Evolutionary conservation across 1,139 yeast species (phyloP).

Genomic region (Blastobotrys persicus): DNA sequence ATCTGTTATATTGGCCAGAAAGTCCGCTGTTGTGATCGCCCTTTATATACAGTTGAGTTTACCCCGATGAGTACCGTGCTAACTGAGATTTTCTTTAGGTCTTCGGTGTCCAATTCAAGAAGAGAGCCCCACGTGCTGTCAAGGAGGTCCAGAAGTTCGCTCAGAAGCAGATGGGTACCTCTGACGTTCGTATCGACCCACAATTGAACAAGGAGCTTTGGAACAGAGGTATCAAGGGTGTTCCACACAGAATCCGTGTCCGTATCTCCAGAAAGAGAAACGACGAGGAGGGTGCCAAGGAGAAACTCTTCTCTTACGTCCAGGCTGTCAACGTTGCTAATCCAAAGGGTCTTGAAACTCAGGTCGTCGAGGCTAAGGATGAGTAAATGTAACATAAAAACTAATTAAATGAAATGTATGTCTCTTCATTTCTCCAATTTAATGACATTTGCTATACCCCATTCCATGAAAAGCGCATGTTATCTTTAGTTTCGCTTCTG

Average conservation of each 20-base stretch:
- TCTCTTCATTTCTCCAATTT: not conserved
- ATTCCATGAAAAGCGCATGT: not conserved
- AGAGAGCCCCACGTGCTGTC: constrained; percentile 99
- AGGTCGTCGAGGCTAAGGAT: constrained; percentile 74
- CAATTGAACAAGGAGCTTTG: constrained; percentile 97
- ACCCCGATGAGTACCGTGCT: constrained; percentile 1
- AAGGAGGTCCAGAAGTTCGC: constrained; percentile 99
- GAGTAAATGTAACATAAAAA: constrained; percentile 24
- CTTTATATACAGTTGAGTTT: not conserved
- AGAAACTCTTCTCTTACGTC: constrained; percentile 96
- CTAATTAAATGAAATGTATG: not conserved
- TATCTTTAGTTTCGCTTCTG: not conserved
- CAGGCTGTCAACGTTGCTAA: constrained; percentile 95
- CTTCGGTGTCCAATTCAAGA: constrained; percentile 98
- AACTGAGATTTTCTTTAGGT: constrained; percentile 49
- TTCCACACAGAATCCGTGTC: constrained; percentile 96
- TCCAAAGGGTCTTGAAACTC: constrained; percentile 97
- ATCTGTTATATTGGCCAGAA: constrained; percentile 1
- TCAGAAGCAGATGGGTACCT: constrained; percentile 97
- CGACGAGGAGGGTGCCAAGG: constrained; percentile 99
- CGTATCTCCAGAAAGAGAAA: constrained; percentile 99
- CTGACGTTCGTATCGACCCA: constrained; percentile 99
- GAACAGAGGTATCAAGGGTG: constrained; percentile 99
- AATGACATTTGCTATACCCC: not conserved
- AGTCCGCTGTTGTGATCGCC: not conserved